Base-by-base conservation (phyloP, 2,329 filamentous ascomycete species). In the Epichloe bromicola region DNA sequence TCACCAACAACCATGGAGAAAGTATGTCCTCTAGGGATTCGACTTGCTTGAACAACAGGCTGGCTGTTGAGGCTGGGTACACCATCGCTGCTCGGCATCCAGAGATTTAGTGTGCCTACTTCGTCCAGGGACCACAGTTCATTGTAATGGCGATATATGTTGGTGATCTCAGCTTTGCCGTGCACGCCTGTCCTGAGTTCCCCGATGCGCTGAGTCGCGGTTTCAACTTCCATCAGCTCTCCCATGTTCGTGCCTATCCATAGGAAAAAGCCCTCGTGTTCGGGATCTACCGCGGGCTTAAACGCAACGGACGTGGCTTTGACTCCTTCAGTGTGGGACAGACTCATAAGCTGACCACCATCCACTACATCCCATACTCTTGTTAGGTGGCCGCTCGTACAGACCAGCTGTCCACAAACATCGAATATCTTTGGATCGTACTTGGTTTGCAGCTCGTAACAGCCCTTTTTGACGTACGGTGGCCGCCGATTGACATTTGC, bases 81-180 rank as follows among this genome's bases (percentile, higher is more conserved):
- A 0, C 85, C 83, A 5, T 79, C 79, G 44, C 68, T 68, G 59
- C 89, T 86, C 4, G 90, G 83, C 1, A 80, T 82, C 93, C 93
- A 98, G 5, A 97, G 79, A 57, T 88, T 82, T 14, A 98, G 70
- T 44, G 85, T 86, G 11, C 93, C 93, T 45, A 85, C 82, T 56
- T 96, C 90, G 63, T 97, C 93, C 46, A 98, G 67, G 0, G 90
- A 90, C 93, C 93, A 98, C 64, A 98, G 79, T 61, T 96, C 87
- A 57, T 88, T 88, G 55, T 81, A 84, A 65, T 94, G 85, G 39
- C 93, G 82, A 62, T 88, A 85, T 41, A 98, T 95, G 59, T 83
- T 88, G 56, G 87, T 79, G 48, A 98, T 78, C 58, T 95, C 87
- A 54, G 82, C 77, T 41, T 87, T 81, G 7, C 82, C 80, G 60